These are phyloP conservation scores for Colletotrichum somersetense DNA, from an alignment of 2,329 filamentous ascomycete species.

Conservation along the genomic window DNA sequence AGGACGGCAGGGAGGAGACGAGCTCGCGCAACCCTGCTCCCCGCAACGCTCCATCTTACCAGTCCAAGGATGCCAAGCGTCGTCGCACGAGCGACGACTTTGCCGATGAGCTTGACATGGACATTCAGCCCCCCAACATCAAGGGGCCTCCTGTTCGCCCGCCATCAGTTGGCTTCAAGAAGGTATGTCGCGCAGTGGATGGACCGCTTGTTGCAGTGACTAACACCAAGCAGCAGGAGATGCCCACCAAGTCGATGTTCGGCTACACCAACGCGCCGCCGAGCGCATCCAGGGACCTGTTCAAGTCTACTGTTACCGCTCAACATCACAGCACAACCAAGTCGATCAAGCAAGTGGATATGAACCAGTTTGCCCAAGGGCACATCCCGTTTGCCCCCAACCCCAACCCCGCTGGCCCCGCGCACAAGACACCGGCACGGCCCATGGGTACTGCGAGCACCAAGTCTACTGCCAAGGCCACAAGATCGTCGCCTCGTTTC, in stretches of 20 bases:
- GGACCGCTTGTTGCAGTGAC: neutral
- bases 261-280: conserved; percentile 73
- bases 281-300: conserved; percentile 67
- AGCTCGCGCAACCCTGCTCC: conserved; percentile 60
- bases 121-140: conserved; percentile 70
- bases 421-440: conserved; percentile 79
- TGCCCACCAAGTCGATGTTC: conserved; percentile 71
- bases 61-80: conserved; percentile 81
- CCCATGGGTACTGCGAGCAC: conserved; percentile 58
- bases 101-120: conserved; percentile 72
- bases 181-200: conserved; percentile 64
- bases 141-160: conserved; percentile 90
- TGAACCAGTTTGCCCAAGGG: conserved; percentile 89
- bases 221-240: conserved; percentile 60
- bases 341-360: conserved; percentile 79
- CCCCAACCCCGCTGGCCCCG: conserved; percentile 64
- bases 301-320: conserved; percentile 74
- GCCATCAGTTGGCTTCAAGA: conserved; percentile 73
- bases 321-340: conserved; percentile 77
- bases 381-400: conserved; percentile 89
- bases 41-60: conserved; percentile 72
- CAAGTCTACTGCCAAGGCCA: conserved; percentile 70
- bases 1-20: conserved; percentile 70
- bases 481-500: conserved; percentile 84
- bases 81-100: conserved; percentile 81